phyloP scores from a whole-genome alignment of 2,329 filamentous ascomycete species.

The Colletotrichum paranaense region DNA sequence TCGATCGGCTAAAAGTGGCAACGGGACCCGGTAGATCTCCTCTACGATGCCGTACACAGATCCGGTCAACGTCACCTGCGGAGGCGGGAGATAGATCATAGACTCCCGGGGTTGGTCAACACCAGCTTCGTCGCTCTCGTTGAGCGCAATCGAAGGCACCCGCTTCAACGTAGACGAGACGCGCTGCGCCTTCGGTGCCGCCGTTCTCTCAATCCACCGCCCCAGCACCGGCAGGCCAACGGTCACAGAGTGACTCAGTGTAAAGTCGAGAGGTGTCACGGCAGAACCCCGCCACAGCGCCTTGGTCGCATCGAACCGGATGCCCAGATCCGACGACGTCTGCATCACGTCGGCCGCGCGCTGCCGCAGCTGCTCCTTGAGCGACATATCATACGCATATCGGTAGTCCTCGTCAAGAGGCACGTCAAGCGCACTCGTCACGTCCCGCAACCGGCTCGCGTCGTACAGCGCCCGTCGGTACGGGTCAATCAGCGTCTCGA shows the following conservation, averaged over 20 bases:
- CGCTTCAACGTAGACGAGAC: conserved; percentile 26
- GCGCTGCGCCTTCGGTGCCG: background rate
- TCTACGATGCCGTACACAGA: conserved; percentile 54
- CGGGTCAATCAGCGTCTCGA: conserved; percentile 60
- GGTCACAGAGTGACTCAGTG: conserved; percentile 51
- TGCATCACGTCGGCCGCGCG: conserved; percentile 39
- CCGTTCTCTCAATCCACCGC: conserved; percentile 37
- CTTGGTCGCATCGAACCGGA: conserved; percentile 49
- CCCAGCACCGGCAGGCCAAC: conserved; percentile 48
- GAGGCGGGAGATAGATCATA: conserved; percentile 38
- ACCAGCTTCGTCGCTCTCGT: conserved; percentile 2
- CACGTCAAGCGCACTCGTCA: background rate
- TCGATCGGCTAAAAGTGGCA: conserved; percentile 48
- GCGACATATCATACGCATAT: conserved; percentile 37
- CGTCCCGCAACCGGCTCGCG: conserved; percentile 40
- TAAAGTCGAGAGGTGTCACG: conserved; percentile 50
- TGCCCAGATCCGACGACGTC: conserved; percentile 50
- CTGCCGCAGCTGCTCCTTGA: conserved; percentile 39
- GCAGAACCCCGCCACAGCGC: conserved; percentile 20
- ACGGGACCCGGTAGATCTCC: conserved; percentile 44
- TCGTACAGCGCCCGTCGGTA: conserved; percentile 55
- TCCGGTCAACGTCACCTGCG: conserved; percentile 51
- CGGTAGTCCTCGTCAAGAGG: conserved; percentile 36
- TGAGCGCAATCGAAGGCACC: conserved; percentile 34
- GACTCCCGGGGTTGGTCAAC: conserved; percentile 14